Evolutionary conservation across 2,329 filamentous ascomycete species (phyloP).

Genomic region (Fusarium sp.): DNA sequence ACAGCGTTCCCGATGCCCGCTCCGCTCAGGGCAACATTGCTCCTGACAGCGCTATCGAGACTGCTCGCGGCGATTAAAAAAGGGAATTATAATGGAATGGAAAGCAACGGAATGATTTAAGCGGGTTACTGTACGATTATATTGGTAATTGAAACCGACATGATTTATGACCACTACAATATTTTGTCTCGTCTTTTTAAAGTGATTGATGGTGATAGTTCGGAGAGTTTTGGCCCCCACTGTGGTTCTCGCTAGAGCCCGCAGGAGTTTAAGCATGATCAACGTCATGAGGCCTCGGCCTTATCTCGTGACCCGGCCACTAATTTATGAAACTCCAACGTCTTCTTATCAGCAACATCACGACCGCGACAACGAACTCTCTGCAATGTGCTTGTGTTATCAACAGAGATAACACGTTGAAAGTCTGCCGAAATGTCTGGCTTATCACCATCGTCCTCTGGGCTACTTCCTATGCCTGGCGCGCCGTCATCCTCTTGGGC

Average conservation of each 20-base stretch:
- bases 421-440: conserved; percentile 49
- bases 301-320: conserved; percentile 34
- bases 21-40: conserved; percentile 57
- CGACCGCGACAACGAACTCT: neutral
- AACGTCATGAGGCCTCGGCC: conserved; percentile 39
- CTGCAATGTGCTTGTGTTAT: conserved; percentile 24
- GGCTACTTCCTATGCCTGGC: conserved; percentile 68
- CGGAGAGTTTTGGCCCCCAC: conserved; percentile 18
- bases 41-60: conserved; percentile 56
- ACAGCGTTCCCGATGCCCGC: conserved; percentile 56
- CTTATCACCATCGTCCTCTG: conserved; percentile 56
- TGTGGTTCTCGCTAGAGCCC: conserved; percentile 17
- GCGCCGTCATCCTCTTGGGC: conserved; percentile 76
- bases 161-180: conserved; percentile 23
- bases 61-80: conserved; percentile 42
- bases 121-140: conserved; percentile 27
- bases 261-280: conserved; percentile 34
- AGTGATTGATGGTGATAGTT: conserved; percentile 4
- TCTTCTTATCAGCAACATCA: conserved; percentile 23
- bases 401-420: neutral
- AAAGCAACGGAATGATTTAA: neutral
- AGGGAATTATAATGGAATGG: neutral
- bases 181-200: neutral
- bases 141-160: conserved; percentile 18
- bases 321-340: conserved; percentile 11